Conservation (phyloP, 2,329 filamentous ascomycete genomes). For the Pestalotiopsis sp. region DNA sequence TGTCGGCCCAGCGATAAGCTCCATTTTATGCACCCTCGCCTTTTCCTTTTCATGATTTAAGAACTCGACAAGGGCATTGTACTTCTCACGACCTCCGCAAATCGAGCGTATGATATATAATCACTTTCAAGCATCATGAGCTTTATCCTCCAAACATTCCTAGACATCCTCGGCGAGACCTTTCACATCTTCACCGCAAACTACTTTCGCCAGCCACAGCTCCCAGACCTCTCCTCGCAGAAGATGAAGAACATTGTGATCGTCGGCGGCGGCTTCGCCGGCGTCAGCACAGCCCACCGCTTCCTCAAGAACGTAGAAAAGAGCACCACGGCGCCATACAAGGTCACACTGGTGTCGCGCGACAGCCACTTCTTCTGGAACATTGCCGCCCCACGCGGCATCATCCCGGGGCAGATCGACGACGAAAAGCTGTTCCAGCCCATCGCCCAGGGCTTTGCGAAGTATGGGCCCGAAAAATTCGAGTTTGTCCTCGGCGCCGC, state of each 20-base stretch:
- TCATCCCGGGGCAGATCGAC: slow-evolving; percentile 19
- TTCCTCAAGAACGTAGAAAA: slow-evolving; percentile 28
- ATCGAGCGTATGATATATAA: neutral
- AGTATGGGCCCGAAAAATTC: slow-evolving; percentile 17
- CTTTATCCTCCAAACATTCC: neutral
- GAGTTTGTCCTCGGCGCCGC: slow-evolving; percentile 19
- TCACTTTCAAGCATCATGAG: neutral
- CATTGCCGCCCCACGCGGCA: slow-evolving; percentile 20
- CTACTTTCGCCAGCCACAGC: neutral
- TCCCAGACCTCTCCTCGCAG: neutral
- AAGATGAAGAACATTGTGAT: slow-evolving; percentile 32
- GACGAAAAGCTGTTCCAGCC: slow-evolving; percentile 23
- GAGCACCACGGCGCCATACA: slow-evolving; percentile 36
- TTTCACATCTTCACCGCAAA: neutral
- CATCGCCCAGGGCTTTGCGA: slow-evolving; percentile 18
- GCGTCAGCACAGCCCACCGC: slow-evolving; percentile 31
- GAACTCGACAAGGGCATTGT: neutral
- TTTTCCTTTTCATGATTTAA: neutral
- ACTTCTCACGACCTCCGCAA: neutral
- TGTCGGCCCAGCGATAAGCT: neutral
- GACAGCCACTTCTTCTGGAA: slow-evolving; percentile 26
- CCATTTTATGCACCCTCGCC: neutral
- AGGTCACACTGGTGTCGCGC: slow-evolving; percentile 20
- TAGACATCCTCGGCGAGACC: neutral
- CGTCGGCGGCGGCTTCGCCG: slow-evolving; percentile 32